Evolutionary conservation across 2,329 filamentous ascomycete species (phyloP), one percentile per base, ranked within the genome.

Genomic region (Ophiostoma australiae): DNA sequence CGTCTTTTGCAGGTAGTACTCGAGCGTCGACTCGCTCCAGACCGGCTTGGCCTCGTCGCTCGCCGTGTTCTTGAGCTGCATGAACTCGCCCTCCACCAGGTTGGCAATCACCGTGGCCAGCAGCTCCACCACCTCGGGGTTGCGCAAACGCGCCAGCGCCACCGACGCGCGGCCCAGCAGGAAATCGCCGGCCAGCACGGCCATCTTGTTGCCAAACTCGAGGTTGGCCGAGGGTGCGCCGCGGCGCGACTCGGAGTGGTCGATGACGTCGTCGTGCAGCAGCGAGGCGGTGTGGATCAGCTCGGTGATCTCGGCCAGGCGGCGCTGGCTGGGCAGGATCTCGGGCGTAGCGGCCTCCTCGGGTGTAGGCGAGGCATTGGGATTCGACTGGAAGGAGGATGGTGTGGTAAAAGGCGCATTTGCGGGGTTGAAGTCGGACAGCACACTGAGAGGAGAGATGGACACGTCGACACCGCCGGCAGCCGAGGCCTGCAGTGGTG

Each of bases 151-250:
- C 17, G 95, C 95, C 61, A 99, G 86, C 6, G 94, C 94, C 7
- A 98, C 94, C 0, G 95, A 99, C 1, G 95, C 95, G 69, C 95
- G 87, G 4, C 94, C 94, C 1, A 99, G 86, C 65, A 99, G 83
- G 78, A 99, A 99, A 79, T 99, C 95, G n/a, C 95, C 95, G 0
- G 95, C 95, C 75, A 99, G 82, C 2, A 99, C 94, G 17, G 95
- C 94, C 94, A 99, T 98, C 81, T 99, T 99, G 84, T 99, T 99
- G 74, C 95, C 95, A 77, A 98, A 98, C 77, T 94, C 92, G 73
- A 95, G 87, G 79, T 99, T 99, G 41, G 95, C 95, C 1, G 92
- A 97, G 8, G 92, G 91, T 2, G 89, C 88, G 39, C 92, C 92
- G 72, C 95, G 91, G 70, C 95, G 89, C 13, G 93, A 91, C 61